phyloP scores from a whole-genome alignment of 2,329 filamentous ascomycete genomes.

The Colletotrichum abscissum region DNA sequence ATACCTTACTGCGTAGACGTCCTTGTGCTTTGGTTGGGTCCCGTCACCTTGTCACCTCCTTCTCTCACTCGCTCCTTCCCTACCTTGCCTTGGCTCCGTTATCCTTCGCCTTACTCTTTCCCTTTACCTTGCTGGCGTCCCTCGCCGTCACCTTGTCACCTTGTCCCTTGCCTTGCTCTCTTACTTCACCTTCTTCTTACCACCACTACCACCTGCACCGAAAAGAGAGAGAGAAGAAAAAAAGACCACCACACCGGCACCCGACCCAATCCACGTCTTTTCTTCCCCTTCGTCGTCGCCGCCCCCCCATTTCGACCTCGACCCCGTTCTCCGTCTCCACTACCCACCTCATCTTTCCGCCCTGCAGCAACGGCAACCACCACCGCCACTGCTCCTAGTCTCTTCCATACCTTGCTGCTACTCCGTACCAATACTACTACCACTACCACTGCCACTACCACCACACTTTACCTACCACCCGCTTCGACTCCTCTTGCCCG shows the following conservation, averaged over 20 bases:
- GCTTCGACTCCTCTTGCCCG: constrained; percentile 6
- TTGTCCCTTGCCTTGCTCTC: background rate
- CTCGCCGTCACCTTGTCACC: too few relatives aligned
- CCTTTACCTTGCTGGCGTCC: too few relatives aligned
- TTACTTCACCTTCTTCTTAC: constrained; percentile 1
- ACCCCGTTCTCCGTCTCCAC: constrained; percentile 22
- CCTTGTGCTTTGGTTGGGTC: constrained; percentile 19
- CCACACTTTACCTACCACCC: constrained; percentile 15
- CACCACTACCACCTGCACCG: background rate
- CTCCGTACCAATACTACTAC: constrained; percentile 13
- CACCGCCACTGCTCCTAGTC: constrained; percentile 17
- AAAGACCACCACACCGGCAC: background rate
- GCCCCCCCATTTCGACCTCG: constrained; percentile 31
- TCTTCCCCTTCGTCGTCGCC: constrained; percentile 14
- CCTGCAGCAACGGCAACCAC: constrained; percentile 34
- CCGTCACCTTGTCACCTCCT: constrained; percentile 7
- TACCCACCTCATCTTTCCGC: constrained; percentile 35
- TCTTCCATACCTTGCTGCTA: constrained; percentile 18
- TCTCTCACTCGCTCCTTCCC: constrained; percentile 1
- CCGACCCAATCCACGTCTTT: constrained; percentile 24
- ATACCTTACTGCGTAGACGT: too few relatives aligned
- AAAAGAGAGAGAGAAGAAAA: too few relatives aligned
- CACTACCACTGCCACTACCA: constrained; percentile 28
- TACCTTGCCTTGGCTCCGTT: background rate
- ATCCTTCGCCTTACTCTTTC: constrained; percentile 18